A percentile compares a stretch with the other conserved stretches of the same genome.
Evolutionary conservation across 129 eudicot genomes (phyloP).

Genomic region (Arctium lappa): DNA sequence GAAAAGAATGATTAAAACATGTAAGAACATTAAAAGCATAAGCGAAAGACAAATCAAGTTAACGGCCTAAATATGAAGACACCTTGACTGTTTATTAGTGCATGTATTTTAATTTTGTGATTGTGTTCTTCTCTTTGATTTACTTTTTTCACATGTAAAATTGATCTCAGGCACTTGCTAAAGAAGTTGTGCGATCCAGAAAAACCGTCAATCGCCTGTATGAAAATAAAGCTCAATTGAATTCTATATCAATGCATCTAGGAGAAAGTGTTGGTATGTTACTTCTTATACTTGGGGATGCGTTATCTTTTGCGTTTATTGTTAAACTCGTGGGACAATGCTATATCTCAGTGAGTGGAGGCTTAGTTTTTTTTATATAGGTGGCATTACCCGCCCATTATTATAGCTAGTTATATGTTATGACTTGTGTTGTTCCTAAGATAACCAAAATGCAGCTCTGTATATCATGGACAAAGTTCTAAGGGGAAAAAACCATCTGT

Average conservation of each 20-base stretch:
- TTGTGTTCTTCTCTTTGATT: not conserved
- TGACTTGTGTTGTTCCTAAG: not conserved
- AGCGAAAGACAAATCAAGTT: not conserved
- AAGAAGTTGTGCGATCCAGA: conserved; percentile 65
- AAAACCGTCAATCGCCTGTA: conserved; percentile 72
- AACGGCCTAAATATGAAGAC: not conserved
- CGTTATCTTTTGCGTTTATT: not conserved
- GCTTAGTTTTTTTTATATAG: not conserved
- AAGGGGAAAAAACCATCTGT: not conserved
- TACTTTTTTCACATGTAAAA: not conserved
- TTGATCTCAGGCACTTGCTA: conserved; percentile 64
- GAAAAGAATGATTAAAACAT: not conserved
- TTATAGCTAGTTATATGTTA: not conserved
- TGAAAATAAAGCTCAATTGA: conserved; percentile 76
- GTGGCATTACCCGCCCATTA: not conserved
- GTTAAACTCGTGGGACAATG: not conserved
- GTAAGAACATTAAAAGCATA: not conserved
- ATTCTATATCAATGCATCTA: conserved; percentile 83
- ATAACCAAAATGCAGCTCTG: not conserved
- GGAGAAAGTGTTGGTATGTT: conserved; percentile 86
- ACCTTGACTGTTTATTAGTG: no score
- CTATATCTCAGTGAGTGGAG: not conserved
- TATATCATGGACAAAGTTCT: not conserved
- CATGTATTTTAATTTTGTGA: not conserved
- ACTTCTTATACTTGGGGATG: not conserved